Evolutionary conservation across 148 eudicot species (phyloP), one percentile per base, ranked within the genome.

Genomic region (Cornus controversa): DNA sequence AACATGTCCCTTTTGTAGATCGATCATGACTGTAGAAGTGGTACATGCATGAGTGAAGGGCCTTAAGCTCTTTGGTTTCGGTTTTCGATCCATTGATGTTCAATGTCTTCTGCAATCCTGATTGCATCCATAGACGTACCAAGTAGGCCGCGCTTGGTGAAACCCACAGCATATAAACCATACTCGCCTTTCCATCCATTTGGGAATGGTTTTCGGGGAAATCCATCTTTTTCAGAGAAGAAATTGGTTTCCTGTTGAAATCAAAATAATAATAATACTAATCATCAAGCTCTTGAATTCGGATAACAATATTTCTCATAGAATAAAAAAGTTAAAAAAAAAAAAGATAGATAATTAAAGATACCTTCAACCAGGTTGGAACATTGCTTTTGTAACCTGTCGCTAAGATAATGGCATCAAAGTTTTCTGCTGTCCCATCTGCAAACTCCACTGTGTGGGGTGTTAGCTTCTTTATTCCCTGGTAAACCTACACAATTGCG

Each of bases 171-270:
- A 42, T 89, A 92, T 69, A 92, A 74, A 11, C 97, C 97, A 10
- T 89, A 85, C 70, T 90, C 89, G 3, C 97, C 92, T 90, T 92
- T 92, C 97, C 97, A 92, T 24, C 97, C 92, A 16, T 90, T 78
- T 0, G 97, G 93, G 82, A 87, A 90, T 73, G 87, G 90, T 64
- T 90, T 83, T 29, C 74, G 69, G 15, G 97, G 93, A 26, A 81
- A 87, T 5, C 93, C 92, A 75, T 92, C 90, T 79, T 90, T 79
- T 63, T 84, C 82, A 0, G 92, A 87, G 78, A 92, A 92, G 82
- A 88, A 86, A 31, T 71, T 65, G 4, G 68, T 78, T 23, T 82
- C 90, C 96, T 91, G 70, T 22, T 28, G 4, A 28, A n/a, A 66
- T 27, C 10, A 40, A 40, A 40, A 6, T n/a, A 24, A 50, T 11